These are phyloP conservation scores for Wickerhamiella kurtzmanii DNA, from an alignment of 805 yeast genomes.

Conservation along the genomic window DNA sequence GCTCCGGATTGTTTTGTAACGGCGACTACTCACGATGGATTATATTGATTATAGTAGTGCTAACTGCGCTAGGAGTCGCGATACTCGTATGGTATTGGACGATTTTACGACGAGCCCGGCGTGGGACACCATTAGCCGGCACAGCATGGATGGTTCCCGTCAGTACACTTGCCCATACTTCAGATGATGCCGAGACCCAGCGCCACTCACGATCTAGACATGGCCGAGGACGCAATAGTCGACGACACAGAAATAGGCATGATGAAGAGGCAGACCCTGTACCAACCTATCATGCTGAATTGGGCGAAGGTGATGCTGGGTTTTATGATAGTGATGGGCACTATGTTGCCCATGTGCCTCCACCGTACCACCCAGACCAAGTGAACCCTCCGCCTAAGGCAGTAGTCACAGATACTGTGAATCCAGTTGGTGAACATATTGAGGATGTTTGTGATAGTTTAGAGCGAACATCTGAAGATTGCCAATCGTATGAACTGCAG, in stretches of 20 bases:
- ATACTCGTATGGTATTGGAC: background rate
- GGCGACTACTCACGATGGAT: constrained; percentile 3
- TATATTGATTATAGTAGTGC: background rate
- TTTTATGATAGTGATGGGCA: constrained; percentile 12
- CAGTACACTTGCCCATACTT: background rate
- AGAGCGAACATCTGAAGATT: no score
- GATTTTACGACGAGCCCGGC: background rate
- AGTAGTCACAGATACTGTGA: background rate
- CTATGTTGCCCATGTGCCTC: constrained; percentile 11
- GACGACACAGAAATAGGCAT: background rate
- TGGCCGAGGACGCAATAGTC: background rate
- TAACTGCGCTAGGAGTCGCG: background rate
- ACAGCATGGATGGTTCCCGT: background rate
- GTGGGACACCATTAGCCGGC: background rate
- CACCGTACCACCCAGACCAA: constrained; percentile 6
- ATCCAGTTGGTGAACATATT: background rate
- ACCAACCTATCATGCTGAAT: constrained; percentile 13
- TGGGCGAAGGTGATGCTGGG: constrained; percentile 14
- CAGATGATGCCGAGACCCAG: constrained; percentile 1
- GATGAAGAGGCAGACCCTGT: constrained; percentile 12
- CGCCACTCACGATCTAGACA: constrained; percentile 1
- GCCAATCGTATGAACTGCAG: no score
- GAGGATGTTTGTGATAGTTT: background rate
- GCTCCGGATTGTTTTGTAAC: background rate
- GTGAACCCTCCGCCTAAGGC: background rate